phyloP scores from a whole-genome alignment of 75 land plant genomes.

The Pseudotsuga menziesii region DNA sequence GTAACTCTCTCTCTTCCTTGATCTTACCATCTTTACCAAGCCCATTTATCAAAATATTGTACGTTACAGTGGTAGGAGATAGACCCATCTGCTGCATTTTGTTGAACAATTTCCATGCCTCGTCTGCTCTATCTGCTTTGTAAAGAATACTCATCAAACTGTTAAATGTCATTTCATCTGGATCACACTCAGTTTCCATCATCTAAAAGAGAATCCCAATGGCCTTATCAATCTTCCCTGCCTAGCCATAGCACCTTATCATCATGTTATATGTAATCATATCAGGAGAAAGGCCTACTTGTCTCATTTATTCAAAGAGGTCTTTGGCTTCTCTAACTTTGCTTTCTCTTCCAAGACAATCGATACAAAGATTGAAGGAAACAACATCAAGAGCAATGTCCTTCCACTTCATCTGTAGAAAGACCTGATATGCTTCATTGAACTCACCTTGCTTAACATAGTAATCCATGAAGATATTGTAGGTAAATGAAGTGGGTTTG shows the following conservation, averaged over 20 bases:
- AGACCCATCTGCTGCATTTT: constrained; percentile 33
- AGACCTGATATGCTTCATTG: constrained; percentile 44
- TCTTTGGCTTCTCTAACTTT: constrained; percentile 29
- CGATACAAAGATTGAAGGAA: constrained; percentile 62
- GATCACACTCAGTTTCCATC: constrained; percentile 14
- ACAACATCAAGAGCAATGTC: constrained; percentile 53
- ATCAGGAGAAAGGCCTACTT: constrained; percentile 23
- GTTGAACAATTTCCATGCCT: constrained; percentile 34
- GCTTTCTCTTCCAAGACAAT: constrained; percentile 49
- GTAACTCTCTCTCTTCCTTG: constrained; percentile 41
- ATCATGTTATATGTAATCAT: constrained; percentile 37
- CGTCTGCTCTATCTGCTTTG: constrained; percentile 32
- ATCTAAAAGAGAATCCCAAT: constrained; percentile 28
- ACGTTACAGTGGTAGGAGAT: constrained; percentile 52
- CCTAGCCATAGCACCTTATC: constrained; percentile 37
- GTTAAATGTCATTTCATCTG: constrained; percentile 17
- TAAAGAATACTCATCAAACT: constrained; percentile 20
- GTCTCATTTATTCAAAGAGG: constrained; percentile 28
- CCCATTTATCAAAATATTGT: constrained; percentile 69
- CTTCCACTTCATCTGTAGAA: constrained; percentile 41
- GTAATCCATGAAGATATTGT: constrained; percentile 59
- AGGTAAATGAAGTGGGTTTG: constrained; percentile 39
- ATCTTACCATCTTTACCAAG: constrained; percentile 60
- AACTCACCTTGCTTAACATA: constrained; percentile 55
- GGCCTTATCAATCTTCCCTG: constrained; percentile 38